Evolutionary conservation across 1,284 basidiomycete genomes (phyloP), one percentile per base, ranked within the genome.

Genomic region (Ustilago trichophora): DNA sequence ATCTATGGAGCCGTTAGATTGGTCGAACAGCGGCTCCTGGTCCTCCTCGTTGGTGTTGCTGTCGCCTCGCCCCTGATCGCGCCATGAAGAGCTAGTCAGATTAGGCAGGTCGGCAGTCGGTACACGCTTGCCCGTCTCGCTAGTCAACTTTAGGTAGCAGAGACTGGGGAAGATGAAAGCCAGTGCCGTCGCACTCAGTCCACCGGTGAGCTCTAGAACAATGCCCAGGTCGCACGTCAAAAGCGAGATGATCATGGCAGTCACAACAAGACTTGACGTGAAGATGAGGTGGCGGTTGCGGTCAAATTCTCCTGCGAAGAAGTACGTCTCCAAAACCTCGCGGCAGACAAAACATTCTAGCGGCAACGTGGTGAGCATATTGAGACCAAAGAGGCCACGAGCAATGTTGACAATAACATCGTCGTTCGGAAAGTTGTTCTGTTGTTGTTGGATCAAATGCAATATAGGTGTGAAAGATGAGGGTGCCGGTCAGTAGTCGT

Each of bases 311-410:
- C 69, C 63, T 22, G 57, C 53, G 45, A 68, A 75, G 29, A 71
- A 79, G 65, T 78, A 69, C 22, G 75, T 78, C 43, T 80, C 78
- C 12, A 54, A 55, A 27, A 42, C 92, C 85, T 97, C 93, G 83
- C 93, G 87, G 77, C 93, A 96, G 13, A 97, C 93, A 79, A 97
- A 96, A 18, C 93, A 85, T 78, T 97, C 93, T 42, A 97, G 85
- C 0, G 93, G 93, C 16, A 94, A 86, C 0, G 95, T 98, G 1
- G 94, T 96, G 75, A 96, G 95, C 95, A 98, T 98, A 83, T 98
- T 98, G 60, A 95, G 83, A 5, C 95, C 95, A 76, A 98, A 98
- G 76, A 91, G 93, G 75, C 97, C 92, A 19, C 94, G 87, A 7
- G 95, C 95, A 49, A 98, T 86, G 80, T 98, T 80, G 49, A 81